phyloP scores from a whole-genome alignment of 306 rosid genomes.

The Quercus suber region DNA sequence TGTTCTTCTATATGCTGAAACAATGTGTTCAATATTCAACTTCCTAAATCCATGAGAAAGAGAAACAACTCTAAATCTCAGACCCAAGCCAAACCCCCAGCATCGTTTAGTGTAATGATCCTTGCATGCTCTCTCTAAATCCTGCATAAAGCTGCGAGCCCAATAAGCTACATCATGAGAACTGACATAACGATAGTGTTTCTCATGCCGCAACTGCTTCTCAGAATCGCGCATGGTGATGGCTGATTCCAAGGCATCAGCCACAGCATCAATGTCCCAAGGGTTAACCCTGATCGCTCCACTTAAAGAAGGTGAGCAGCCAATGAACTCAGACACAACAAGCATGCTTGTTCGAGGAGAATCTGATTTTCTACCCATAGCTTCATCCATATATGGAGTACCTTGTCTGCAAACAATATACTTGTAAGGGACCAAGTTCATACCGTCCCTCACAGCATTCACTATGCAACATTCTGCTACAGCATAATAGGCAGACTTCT shows the following conservation, averaged over 20 bases:
- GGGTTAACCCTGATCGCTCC: slow-evolving; percentile 95
- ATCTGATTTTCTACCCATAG: slow-evolving; percentile 43
- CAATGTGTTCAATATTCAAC: slow-evolving; percentile 59
- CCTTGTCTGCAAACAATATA: slow-evolving; percentile 79
- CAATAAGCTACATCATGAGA: slow-evolving; percentile 87
- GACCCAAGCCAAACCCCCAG: slow-evolving; percentile 79
- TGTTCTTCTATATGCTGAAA: slow-evolving; percentile 66
- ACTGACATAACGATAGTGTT: slow-evolving; percentile 72
- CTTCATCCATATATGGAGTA: slow-evolving; percentile 49
- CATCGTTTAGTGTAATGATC: slow-evolving; percentile 76
- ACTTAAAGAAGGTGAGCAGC: slow-evolving; percentile 87
- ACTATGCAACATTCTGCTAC: slow-evolving; percentile 85
- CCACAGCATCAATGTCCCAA: slow-evolving; percentile 78
- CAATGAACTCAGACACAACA: slow-evolving; percentile 87
- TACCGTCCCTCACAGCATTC: slow-evolving; percentile 84
- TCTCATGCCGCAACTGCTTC: slow-evolving; percentile 77
- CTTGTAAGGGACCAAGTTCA: slow-evolving; percentile 86
- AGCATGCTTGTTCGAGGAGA: slow-evolving; percentile 66
- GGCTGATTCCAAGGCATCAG: slow-evolving; percentile 69
- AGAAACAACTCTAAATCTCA: slow-evolving; percentile 76
- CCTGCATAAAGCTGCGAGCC: slow-evolving; percentile 81
- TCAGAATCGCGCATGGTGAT: slow-evolving; percentile 57
- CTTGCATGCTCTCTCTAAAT: slow-evolving; percentile 76
- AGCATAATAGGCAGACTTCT: slow-evolving; percentile 81
- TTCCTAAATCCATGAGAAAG: slow-evolving; percentile 65